phyloP scores from a whole-genome alignment of 768 basidiomycete genomes.

The Trametes cinnabarina region DNA sequence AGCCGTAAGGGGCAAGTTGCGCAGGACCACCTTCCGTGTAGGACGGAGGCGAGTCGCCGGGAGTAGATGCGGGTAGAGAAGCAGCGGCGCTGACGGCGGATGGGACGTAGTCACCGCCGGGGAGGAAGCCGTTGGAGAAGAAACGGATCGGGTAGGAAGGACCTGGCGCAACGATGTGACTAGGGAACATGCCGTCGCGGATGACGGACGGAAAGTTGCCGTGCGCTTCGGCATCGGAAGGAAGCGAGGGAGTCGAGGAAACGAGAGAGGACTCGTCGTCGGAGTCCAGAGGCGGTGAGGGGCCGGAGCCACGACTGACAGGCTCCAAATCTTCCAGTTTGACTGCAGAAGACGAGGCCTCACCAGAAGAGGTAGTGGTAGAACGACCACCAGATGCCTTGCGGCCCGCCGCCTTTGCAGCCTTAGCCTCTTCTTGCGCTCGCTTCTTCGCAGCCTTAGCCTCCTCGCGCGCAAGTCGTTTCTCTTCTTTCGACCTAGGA shows the following conservation, averaged over 20 bases:
- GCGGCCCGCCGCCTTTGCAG: constrained; percentile 7
- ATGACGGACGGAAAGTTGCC: background rate
- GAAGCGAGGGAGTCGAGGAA: background rate
- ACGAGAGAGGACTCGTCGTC: background rate
- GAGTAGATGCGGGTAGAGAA: background rate
- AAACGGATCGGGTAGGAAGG: background rate
- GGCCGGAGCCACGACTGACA: constrained; percentile 3
- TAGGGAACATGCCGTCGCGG: background rate
- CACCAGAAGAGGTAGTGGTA: background rate
- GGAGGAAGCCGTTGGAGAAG: background rate
- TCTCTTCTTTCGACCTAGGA: constrained; percentile 25
- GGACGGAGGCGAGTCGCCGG: constrained; percentile 7
- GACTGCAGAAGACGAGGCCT: background rate
- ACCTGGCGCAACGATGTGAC: background rate
- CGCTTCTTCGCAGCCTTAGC: background rate
- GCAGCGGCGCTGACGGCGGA: background rate
- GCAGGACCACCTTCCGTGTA: constrained; percentile 1
- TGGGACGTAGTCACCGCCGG: background rate
- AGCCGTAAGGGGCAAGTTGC: background rate
- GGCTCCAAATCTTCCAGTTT: background rate
- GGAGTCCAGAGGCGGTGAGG: constrained; percentile 12
- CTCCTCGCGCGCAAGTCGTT: constrained; percentile 5
- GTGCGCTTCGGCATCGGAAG: background rate
- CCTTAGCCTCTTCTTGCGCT: background rate
- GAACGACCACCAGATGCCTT: background rate